Base-by-base conservation (phyloP, 306 rosid species). In the Quercus parvula region DNA sequence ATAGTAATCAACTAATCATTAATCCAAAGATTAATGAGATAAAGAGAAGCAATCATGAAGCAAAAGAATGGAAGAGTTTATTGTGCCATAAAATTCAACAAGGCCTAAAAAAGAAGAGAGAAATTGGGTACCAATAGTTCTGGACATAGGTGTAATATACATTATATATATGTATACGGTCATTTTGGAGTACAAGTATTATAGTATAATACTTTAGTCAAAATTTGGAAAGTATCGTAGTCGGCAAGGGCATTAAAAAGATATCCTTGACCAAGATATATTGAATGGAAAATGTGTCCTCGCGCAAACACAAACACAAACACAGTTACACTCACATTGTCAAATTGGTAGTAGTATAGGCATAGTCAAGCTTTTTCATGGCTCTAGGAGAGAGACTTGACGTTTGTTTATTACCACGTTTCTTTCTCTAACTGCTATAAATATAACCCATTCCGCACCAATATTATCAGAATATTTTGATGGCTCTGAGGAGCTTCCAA, bases 161-260 rank as follows among this genome's bases (percentile, higher is more conserved):
- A 7, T 38, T 38, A 38, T 30, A 24, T 19, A 18, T 31, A 67
- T 9, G 13, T 5, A 9, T 18, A 31, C 5, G 71, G 71, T 33
- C 51, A 33, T 7, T 64, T 64, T 12, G 10, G 5, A 35, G 51
- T 1, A 18, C n/a, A 68, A 22, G n/a, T 17, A 33, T 44, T 18
- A 8, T 18, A 7, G 52, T 67, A 67, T 18, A 19, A 35, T 35
- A 68, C 35, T 15, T 20, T 4, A 5, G 17, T 8, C 15, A 2
- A 18, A 22, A 49, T 12, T 49, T 49, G 22, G 70, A 63, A 63
- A 14, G n/a, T 7, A 68, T 7, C 72, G 72, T 68, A 68, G 72
- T 68, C 72, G 72, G 72, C 72, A 68, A 68, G 72, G 72, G 72
- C 52, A 68, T 68, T 35, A 35, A 68, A 68, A 67, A 9, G 51